These are phyloP conservation scores for Paraphoma sp. DNA, from an alignment of 2,329 filamentous ascomycete species.

Conservation along the genomic window DNA sequence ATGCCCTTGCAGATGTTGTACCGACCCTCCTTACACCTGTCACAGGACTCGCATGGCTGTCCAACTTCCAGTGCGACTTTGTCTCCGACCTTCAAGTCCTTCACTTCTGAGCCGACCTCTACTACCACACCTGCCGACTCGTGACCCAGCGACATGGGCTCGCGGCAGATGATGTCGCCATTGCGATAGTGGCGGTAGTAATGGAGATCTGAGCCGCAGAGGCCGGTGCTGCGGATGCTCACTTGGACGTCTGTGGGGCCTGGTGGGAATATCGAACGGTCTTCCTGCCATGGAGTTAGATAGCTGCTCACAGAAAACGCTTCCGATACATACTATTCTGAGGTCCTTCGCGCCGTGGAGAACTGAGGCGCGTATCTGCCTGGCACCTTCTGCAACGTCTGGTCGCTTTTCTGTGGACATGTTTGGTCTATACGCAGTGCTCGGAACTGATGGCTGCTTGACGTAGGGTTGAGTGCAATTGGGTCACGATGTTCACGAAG, in stretches of 20 bases:
- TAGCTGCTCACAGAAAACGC: conserved; percentile 12
- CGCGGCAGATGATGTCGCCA: conserved; percentile 81
- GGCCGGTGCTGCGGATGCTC: conserved; percentile 69
- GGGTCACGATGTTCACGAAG: not conserved
- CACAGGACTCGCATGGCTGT: conserved; percentile 74
- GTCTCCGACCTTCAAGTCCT: conserved; percentile 72
- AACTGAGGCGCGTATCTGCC: conserved; percentile 58
- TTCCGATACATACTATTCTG: conserved; percentile 56
- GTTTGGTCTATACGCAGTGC: not conserved
- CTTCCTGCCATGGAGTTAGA: conserved; percentile 55
- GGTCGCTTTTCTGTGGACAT: conserved; percentile 31
- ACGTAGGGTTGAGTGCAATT: not conserved
- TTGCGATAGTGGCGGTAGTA: conserved; percentile 90
- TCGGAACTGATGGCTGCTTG: too few species aligned
- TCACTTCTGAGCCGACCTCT: conserved; percentile 70
- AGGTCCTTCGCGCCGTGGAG: conserved; percentile 68
- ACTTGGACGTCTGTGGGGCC: conserved; percentile 66
- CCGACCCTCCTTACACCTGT: conserved; percentile 61
- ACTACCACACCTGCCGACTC: conserved; percentile 82
- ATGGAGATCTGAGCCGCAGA: conserved; percentile 77
- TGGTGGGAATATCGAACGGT: conserved; percentile 56
- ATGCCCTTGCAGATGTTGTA: conserved; percentile 69
- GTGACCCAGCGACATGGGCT: conserved; percentile 81
- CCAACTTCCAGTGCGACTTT: conserved; percentile 93
- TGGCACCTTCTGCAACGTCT: conserved; percentile 32